These are phyloP conservation scores for Alternaria arbusti DNA, from an alignment of 2,329 filamentous ascomycete genomes.

Conservation along the genomic window DNA sequence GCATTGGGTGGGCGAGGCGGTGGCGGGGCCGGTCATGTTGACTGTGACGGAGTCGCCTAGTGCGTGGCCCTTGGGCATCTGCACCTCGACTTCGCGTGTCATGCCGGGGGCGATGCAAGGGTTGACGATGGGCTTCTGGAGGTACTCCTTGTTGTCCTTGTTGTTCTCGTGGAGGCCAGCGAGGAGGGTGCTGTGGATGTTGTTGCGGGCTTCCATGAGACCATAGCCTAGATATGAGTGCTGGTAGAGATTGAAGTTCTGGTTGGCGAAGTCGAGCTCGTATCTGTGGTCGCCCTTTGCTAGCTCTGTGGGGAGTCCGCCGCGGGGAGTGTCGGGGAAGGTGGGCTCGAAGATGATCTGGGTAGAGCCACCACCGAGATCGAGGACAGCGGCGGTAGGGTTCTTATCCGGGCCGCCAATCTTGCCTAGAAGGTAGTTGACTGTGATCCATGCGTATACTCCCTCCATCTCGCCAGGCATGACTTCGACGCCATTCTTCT, in stretches of 20 bases:
- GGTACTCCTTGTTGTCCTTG: constrained; percentile 67
- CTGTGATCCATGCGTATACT: constrained; percentile 98
- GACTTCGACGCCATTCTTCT: constrained; percentile 87
- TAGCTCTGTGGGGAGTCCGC: constrained; percentile 85
- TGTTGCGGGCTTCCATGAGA: constrained; percentile 90
- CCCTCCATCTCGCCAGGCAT: constrained; percentile 98
- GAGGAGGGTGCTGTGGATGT: constrained; percentile 79
- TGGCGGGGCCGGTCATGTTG: constrained; percentile 85
- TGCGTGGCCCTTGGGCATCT: constrained; percentile 69
- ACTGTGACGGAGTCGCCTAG: constrained; percentile 71
- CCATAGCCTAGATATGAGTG: constrained; percentile 98
- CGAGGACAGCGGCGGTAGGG: constrained; percentile 92
- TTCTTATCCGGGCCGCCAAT: constrained; percentile 91
- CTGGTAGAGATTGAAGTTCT: constrained; percentile 92
- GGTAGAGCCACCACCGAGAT: constrained; percentile 94
- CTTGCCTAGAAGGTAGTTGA: constrained; percentile 97
- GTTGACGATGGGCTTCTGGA: constrained; percentile 74
- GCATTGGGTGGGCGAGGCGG: constrained; percentile 82
- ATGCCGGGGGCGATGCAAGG: constrained; percentile 87
- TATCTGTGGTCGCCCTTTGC: constrained; percentile 96
- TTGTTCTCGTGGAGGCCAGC: constrained; percentile 71
- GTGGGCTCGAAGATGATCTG: constrained; percentile 99
- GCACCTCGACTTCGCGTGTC: constrained; percentile 74
- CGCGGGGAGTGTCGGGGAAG: constrained; percentile 74
- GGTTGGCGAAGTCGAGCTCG: constrained; percentile 85